Conservation (phyloP, 305 asterid genomes). For the Andrographis paniculata region DNA sequence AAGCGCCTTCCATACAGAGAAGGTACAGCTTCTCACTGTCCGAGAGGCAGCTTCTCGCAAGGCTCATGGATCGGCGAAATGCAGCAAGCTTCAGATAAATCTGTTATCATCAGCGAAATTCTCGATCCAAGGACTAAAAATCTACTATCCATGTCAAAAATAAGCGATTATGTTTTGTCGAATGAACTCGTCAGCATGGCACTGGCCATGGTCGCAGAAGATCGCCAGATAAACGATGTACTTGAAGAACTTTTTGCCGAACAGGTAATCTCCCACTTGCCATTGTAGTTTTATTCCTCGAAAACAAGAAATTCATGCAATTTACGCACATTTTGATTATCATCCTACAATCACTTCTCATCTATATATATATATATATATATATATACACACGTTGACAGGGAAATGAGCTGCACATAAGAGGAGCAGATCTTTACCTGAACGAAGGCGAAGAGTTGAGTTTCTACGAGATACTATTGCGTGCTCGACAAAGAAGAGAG, state of each 20-base stretch:
- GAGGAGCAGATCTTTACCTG: constrained; percentile 63
- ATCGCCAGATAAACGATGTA: constrained; percentile 83
- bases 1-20: constrained; percentile 83
- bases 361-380: too few relatives aligned
- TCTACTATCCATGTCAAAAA: constrained; percentile 76
- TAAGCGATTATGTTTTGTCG: constrained; percentile 84
- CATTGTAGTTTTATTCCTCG: too few relatives aligned
- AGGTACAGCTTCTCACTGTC: constrained; percentile 47
- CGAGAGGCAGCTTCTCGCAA: constrained; percentile 66
- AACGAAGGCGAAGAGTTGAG: constrained; percentile 66
- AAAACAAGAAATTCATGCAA: too few relatives aligned
- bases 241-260: constrained; percentile 91
- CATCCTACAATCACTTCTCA: too few relatives aligned
- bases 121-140: constrained; percentile 93
- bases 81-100: constrained; percentile 92
- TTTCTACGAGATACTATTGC: constrained; percentile 68
- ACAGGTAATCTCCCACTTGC: constrained; percentile 42
- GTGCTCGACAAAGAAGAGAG: constrained; percentile 84
- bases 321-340: too few relatives aligned
- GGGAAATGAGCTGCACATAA: constrained; percentile 95
- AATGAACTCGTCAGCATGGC: constrained; percentile 98
- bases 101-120: constrained; percentile 91
- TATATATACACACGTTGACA: too few relatives aligned
- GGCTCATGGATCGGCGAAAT: constrained; percentile 97
- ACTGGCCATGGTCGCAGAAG: constrained; percentile 93